Conservation (phyloP, 1,139 yeast genomes). For the Eremothecium sinecaudum region DNA sequence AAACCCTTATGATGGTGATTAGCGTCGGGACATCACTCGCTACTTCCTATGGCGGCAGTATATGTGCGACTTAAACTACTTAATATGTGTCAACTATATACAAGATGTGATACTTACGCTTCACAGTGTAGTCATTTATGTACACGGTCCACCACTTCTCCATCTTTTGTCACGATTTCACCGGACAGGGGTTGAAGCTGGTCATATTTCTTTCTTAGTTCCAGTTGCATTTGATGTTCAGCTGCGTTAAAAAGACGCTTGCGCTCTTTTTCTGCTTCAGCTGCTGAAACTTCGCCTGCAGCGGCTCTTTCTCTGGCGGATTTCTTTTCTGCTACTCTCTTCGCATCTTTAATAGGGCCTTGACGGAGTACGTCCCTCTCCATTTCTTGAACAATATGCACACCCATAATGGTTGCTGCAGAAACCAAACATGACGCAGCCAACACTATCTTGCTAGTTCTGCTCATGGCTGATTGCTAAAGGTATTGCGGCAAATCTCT, state of each 20-base stretch:
- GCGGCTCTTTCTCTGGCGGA: slow-evolving; percentile 33
- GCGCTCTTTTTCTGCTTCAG: slow-evolving; percentile 29
- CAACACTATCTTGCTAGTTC: slow-evolving; percentile 62
- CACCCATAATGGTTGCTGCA: slow-evolving; percentile 51
- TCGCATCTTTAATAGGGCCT: slow-evolving; percentile 75
- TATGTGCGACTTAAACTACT: too few species aligned
- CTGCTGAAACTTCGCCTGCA: slow-evolving; percentile 10
- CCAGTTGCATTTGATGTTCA: slow-evolving; percentile 70
- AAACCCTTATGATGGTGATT: too few species aligned
- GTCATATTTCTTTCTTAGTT: slow-evolving; percentile 53
- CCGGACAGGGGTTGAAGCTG: slow-evolving; percentile 59
- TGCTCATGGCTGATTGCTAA: too few species aligned
- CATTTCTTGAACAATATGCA: slow-evolving; percentile 55
- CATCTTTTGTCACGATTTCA: slow-evolving; percentile 30
- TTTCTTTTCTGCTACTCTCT: slow-evolving; percentile 43
- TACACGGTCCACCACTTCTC: slow-evolving; percentile 14
- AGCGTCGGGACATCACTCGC: too few species aligned
- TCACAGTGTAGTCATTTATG: too few species aligned
- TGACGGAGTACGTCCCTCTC: slow-evolving; percentile 64
- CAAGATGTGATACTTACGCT: too few species aligned
- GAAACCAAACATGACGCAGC: slow-evolving; percentile 51
- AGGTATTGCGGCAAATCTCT: too few species aligned
- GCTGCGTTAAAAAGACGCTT: slow-evolving; percentile 48
- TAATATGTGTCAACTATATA: too few species aligned
- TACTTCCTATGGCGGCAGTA: too few species aligned